Evolutionary conservation across 202 grass and related monocot genomes (phyloP).

Genomic region (Panicum hallii): DNA sequence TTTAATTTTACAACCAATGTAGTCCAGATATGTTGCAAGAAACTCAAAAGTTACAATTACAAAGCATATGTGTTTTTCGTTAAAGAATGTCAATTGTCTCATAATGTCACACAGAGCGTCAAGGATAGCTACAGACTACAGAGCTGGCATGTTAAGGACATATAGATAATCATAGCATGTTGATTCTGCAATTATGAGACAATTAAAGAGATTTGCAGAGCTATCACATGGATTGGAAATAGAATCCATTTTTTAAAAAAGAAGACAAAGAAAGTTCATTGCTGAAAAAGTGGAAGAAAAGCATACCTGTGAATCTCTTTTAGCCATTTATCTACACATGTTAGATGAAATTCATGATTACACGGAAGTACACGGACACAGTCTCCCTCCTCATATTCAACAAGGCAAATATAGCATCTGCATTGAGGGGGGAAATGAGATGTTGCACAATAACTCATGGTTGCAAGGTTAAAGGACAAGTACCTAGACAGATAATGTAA

Average conservation of each 20-base stretch:
- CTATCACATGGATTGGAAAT: background rate
- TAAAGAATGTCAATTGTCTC: conserved; percentile 3
- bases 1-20: conserved; percentile 4
- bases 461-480: conserved; percentile 23
- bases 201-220: background rate
- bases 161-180: background rate
- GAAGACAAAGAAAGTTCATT: background rate
- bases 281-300: conserved; percentile 15
- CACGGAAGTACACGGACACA: conserved; percentile 85
- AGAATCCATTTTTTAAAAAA: background rate
- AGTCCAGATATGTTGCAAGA: background rate
- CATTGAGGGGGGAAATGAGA: conserved; percentile 16
- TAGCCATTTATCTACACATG: conserved; percentile 99
- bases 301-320: conserved; percentile 98
- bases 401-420: conserved; percentile 96
- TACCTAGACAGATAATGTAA: conserved; percentile 14
- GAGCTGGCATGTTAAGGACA: conserved; percentile 16
- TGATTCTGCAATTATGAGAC: background rate
- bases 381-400: conserved; percentile 98
- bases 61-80: background rate
- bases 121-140: conserved; percentile 29
- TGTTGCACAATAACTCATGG: conserved; percentile 34
- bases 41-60: background rate
- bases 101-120: conserved; percentile 9
- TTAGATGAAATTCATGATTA: conserved; percentile 95